Conservation (phyloP, 345 rosid genomes). For the Eutrema heterophyllum region DNA sequence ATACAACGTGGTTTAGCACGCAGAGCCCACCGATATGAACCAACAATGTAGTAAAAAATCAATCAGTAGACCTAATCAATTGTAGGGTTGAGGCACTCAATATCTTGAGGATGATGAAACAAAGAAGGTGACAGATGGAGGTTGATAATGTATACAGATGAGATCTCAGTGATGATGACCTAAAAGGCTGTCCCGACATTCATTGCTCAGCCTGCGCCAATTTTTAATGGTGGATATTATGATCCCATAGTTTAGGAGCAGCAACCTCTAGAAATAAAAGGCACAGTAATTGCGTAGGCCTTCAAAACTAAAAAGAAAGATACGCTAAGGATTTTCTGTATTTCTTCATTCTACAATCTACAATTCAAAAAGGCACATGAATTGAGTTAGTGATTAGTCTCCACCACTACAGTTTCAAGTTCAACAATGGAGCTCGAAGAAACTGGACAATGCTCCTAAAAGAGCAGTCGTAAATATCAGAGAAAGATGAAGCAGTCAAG, state of each 20-base stretch:
- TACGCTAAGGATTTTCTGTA: background rate
- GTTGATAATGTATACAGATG: background rate
- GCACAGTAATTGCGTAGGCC: background rate
- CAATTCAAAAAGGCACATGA: background rate
- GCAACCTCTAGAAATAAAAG: background rate
- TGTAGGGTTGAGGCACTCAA: slow-evolving; percentile 22
- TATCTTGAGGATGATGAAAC: slow-evolving; percentile 46
- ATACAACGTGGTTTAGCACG: background rate
- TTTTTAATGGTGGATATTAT: background rate
- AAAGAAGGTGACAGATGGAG: slow-evolving; percentile 27
- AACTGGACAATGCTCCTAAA: background rate
- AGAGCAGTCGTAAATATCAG: background rate
- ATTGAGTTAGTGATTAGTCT: background rate
- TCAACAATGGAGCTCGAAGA: background rate
- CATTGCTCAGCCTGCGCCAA: background rate
- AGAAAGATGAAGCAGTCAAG: background rate
- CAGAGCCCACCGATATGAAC: background rate
- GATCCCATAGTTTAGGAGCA: background rate
- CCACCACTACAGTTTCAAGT: slow-evolving; percentile 6
- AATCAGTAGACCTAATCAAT: slow-evolving; percentile 11
- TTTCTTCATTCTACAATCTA: background rate
- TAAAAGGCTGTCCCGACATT: background rate
- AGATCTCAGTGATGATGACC: background rate
- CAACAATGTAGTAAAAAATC: background rate
- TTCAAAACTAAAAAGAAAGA: slow-evolving; percentile 5